Evolutionary conservation across 495 filamentous ascomycete genomes (phyloP).

Genomic region (Penicillium lagena): DNA sequence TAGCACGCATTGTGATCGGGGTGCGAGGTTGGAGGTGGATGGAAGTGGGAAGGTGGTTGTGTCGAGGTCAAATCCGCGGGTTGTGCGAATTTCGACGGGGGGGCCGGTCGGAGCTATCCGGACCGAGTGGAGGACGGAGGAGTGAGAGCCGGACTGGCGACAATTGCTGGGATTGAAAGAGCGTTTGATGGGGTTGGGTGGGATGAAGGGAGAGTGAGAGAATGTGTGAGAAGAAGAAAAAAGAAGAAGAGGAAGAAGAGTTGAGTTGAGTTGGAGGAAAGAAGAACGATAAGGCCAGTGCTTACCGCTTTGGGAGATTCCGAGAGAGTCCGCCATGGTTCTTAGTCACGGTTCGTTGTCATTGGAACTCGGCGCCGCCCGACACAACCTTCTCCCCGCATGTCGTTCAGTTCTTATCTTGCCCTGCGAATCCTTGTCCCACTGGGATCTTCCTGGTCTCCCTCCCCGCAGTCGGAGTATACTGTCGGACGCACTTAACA

Average conservation of each 20-base stretch:
- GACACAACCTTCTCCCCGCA: no score
- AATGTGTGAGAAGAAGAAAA: conserved; percentile 3
- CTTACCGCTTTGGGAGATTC: conserved; percentile 12
- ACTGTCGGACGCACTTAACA: no score
- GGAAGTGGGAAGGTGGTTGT: conserved; percentile 7
- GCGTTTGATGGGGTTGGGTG: background rate
- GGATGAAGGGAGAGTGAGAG: conserved; percentile 3
- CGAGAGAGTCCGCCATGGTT: no score
- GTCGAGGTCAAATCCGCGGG: conserved; percentile 13
- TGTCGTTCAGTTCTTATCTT: no score
- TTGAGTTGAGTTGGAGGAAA: background rate
- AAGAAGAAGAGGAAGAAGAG: background rate
- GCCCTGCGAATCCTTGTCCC: background rate
- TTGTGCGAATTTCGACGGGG: conserved; percentile 23
- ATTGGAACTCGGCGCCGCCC: conserved; percentile 11
- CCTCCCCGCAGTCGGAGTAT: conserved; percentile 1
- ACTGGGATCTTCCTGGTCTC: background rate
- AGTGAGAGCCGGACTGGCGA: background rate
- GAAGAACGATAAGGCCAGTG: conserved; percentile 11
- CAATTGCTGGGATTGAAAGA: background rate
- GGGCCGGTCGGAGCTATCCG: conserved; percentile 22
- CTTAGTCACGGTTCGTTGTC: background rate
- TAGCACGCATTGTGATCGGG: conserved; percentile 53
- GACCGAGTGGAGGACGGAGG: conserved; percentile 17
- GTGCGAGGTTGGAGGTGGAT: conserved; percentile 5